Base-by-base conservation (phyloP, 257 asterid species). In the Salvia miltiorrhiza region DNA sequence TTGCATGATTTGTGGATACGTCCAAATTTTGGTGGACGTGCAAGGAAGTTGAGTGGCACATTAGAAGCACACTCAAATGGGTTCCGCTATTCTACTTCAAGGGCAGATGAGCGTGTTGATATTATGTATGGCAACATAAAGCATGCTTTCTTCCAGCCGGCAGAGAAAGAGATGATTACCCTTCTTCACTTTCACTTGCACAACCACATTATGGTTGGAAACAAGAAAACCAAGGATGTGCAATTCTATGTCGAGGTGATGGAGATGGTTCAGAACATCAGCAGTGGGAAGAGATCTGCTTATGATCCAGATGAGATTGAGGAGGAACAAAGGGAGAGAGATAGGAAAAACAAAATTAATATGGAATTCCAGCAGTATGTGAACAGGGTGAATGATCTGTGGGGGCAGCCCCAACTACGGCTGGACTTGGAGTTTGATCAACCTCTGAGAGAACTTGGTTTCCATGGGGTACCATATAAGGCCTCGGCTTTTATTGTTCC, bases 271-370 rank as follows among this genome's bases (percentile, higher is more conserved):
- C 96, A 89, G 63, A 80, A 84, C 16, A 82, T 87, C 54, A 88
- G 96, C 0, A 85, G 89, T 64, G 87, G 92, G 20, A 87, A 83
- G 80, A 77, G 95, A 70, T 83, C 89, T 47, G 86, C 88, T 5
- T 87, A 85, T 59, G 96, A 87, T 56, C 95, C 96, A 9, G 95
- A 89, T 69, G 96, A 89, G 83, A 85, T 89, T 39, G 96, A 89
- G 80, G 96, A 89, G 80, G 96, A 89, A 63, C 92, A 89, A 69
- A 77, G 96, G 77, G 96, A 89, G 82, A 82, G 95, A 48, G 92
- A 82, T 14, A 71, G 87, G 63, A 89, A 87, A 50, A 89, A 89
- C 79, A 87, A 89, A 76, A 89, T 83, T 23, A 89, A 84, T 60
- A 61, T 74, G 90, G 90, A 87, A n/a, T 86, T 86, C 57, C 89